Percentiles rank a stretch among this genome's conserved stretches.
Evolutionary conservation across 768 basidiomycete genomes (phyloP).

Genomic region (Naganishia kalamii): DNA sequence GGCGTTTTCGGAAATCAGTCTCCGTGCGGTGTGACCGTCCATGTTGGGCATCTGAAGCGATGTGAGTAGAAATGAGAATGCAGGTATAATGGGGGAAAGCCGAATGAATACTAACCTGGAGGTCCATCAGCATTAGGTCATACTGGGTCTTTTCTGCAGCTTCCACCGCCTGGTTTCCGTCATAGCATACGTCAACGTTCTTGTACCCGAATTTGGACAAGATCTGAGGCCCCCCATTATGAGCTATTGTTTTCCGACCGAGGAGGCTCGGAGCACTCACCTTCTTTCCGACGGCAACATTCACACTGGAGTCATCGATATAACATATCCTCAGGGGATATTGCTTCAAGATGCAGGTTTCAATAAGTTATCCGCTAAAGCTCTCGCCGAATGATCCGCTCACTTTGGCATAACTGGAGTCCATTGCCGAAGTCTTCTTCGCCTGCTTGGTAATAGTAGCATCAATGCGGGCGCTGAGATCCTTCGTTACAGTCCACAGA

Average conservation of each 20-base stretch:
- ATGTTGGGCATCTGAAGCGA: slow-evolving; percentile 20
- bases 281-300: slow-evolving; percentile 30
- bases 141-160: slow-evolving; percentile 32
- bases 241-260: neutral
- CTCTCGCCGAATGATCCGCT: neutral
- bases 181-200: slow-evolving; percentile 32
- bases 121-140: slow-evolving; percentile 43
- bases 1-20: slow-evolving; percentile 7
- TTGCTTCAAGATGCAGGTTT: neutral
- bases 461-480: neutral
- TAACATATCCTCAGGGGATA: slow-evolving; percentile 33
- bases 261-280: slow-evolving; percentile 1
- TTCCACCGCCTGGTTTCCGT: slow-evolving; percentile 39
- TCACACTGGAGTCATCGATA: slow-evolving; percentile 40
- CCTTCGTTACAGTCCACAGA: slow-evolving; percentile 21
- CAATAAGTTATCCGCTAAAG: neutral
- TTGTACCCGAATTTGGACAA: slow-evolving; percentile 38
- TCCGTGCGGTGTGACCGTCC: slow-evolving; percentile 19
- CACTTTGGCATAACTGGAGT: slow-evolving; percentile 10
- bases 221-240: neutral
- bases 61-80: neutral
- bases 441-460: neutral
- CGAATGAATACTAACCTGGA: slow-evolving; percentile 26
- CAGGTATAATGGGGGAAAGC: neutral
- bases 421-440: slow-evolving; percentile 10